Base-by-base conservation (phyloP, 179 eudicot species). In the Silene noctiflora region DNA sequence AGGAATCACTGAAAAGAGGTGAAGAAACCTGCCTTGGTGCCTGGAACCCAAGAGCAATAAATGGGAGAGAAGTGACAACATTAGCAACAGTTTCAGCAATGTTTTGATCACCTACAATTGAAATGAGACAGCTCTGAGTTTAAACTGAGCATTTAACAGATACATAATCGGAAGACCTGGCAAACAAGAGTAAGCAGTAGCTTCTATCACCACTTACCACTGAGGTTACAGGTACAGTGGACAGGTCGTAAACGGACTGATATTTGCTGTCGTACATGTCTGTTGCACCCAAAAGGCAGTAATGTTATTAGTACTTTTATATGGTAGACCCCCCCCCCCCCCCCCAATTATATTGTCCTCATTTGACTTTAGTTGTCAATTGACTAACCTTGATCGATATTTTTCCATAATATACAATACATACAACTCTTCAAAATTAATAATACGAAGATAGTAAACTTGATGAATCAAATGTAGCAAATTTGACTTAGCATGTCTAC, bases 21-120 rank as follows among this genome's bases (percentile, higher is more conserved):
- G 19, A 29, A 69, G 53, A 44, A 68, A 72, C 86, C 66, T 84
- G 75, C 99, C 99, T 91, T 71, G 99, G 99, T 55, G 92, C 87
- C 69, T 92, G 89, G 81, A 88, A 61, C 56, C 99, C 99, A 72
- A 95, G 91, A 72, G 87, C 95, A 78, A 95, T 85, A 77, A 95
- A 95, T 79, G 99, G 99, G 81, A 95, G 87, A 44, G 99, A 95
- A 61, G 99, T 95, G 48, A 93, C 84, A 67, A 95, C 96, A 77
- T 95, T 95, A 59, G 89, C 93, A 69, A 93, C 81, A 67, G 88
- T 95, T 83, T 93, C 99, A 75, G 85, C 86, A 72, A 87, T 17
- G 75, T 42, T 81, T 74, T 77, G 85, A 84, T 95, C 99, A 78
- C 97, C 98, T 94, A 79, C 67, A 69, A 51, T 20, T 19, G 62